Base-by-base conservation (phyloP, 257 asterid genomes). In the Forsythia suspensa region DNA sequence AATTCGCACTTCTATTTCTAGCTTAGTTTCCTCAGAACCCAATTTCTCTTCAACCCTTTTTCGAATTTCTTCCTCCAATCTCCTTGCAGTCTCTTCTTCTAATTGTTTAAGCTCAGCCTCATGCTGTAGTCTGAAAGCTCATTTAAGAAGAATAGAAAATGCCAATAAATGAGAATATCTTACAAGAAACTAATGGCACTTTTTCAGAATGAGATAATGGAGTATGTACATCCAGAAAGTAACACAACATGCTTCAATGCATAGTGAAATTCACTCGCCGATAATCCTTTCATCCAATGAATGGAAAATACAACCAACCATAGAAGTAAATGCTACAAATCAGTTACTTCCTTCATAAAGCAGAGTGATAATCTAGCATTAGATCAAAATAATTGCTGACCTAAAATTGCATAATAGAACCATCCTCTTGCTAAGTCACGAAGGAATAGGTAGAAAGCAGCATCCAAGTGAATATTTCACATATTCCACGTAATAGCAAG, bases 21-120 rank as follows among this genome's bases (percentile, higher is more conserved):
- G 79, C 82, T 82, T 83, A 77, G 88, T 88, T 82, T 94, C 95
- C 76, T 91, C 97, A 8, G 97, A 92, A 40, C 75, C 86, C 85
- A 94, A 75, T 83, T 88, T 92, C 85, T 90, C 94, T 76, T 90
- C 97, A 8, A 94, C 96, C 80, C 87, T 88, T 82, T 76, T 91
- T 70, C 96, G 88, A 69, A 94, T 92, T 85, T 89, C 97, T 83
- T 92, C 97, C 84, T 92, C 97, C 87, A 94, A 70, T 79, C 98
- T 89, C 86, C 70, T 84, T 61, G 97, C 96, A 72, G 97, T 92
- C 87, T 94, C 97, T 88, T 94, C 97, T 85, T 94, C 98, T 75
- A 94, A 85, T 77, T 84, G 89, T 79, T 86, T 90, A 76, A 94
- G 97, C 85, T 92, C 97, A 42, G 87, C 97, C 85, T 89, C 97